These are phyloP conservation scores for Arthroderma sp. DNA, from an alignment of 2,329 filamentous ascomycete genomes.

Conservation along the genomic window DNA sequence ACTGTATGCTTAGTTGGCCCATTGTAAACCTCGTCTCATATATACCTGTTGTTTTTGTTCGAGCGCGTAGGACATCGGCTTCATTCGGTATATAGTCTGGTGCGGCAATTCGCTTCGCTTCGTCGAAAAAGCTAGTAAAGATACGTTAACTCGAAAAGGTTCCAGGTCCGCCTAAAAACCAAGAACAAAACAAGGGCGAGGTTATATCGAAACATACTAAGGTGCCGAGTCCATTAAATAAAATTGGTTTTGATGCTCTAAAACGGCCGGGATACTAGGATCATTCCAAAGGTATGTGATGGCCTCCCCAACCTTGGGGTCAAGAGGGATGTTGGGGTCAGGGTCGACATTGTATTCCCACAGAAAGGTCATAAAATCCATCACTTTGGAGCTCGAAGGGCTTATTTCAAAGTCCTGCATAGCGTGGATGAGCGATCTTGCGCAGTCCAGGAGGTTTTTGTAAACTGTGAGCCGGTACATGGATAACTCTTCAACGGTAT, in stretches of 20 bases:
- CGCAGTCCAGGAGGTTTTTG: conserved; percentile 95
- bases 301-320: conserved; percentile 66
- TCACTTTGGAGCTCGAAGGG: conserved; percentile 57
- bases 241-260: conserved; percentile 94
- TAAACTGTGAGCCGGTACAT: conserved; percentile 94
- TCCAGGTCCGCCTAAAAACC: background rate
- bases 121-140: conserved; percentile 76
- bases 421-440: conserved; percentile 79
- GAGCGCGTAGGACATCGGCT: conserved; percentile 83
- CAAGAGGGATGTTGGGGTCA: conserved; percentile 73
- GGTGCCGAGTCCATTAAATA: conserved; percentile 98
- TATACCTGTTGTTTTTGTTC: conserved; percentile 97
- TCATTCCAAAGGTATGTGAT: conserved; percentile 85
- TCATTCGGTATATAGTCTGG: conserved; percentile 84
- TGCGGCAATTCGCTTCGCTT: conserved; percentile 70
- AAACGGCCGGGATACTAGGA: conserved; percentile 63
- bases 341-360: conserved; percentile 81
- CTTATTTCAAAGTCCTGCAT: conserved; percentile 87
- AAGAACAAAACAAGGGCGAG: conserved; percentile 1
- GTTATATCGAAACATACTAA: conserved; percentile 52
- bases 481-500: conserved; percentile 82
- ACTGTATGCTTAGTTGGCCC: conserved; percentile 98
- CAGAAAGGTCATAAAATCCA: conserved; percentile 64
- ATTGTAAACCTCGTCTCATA: conserved; percentile 98
- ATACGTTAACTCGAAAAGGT: background rate